A percentile compares a stretch with the other conserved stretches of the same genome.
phyloP scores from a whole-genome alignment of 305 asterid genomes.

The Rubia peregrina region DNA sequence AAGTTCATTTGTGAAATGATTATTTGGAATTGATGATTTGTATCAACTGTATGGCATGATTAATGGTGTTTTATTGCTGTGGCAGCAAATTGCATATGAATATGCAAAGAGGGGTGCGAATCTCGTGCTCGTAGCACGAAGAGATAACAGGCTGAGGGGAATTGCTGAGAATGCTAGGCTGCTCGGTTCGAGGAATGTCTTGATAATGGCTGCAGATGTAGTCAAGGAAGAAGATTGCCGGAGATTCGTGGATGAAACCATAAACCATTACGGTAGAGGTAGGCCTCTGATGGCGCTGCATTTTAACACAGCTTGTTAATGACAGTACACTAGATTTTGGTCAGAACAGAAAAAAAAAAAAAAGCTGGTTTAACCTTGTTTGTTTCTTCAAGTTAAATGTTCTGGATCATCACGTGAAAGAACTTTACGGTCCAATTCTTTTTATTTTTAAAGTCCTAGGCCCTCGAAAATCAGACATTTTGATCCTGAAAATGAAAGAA shows the following conservation, averaged over 20 bases:
- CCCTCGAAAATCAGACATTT: background rate
- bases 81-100: constrained; percentile 84
- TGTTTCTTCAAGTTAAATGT: too few species aligned
- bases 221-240: constrained; percentile 91
- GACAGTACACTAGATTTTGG: background rate
- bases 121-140: constrained; percentile 76
- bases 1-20: background rate
- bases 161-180: constrained; percentile 67
- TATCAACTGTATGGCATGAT: background rate
- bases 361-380: background rate
- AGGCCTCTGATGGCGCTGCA: background rate
- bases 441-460: background rate
- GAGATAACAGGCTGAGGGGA: constrained; percentile 66
- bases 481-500: background rate
- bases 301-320: background rate
- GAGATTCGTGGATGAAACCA: constrained; percentile 64
- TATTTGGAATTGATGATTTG: background rate
- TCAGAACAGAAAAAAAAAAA: background rate
- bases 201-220: constrained; percentile 88
- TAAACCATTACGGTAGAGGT: constrained; percentile 60
- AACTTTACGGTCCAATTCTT: background rate
- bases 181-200: constrained; percentile 56
- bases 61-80: background rate
- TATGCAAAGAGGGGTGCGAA: constrained; percentile 76
- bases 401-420: background rate